These are phyloP conservation scores for Tolypocladium guangdongense DNA, from an alignment of 2,329 filamentous ascomycete genomes.

Conservation along the genomic window DNA sequence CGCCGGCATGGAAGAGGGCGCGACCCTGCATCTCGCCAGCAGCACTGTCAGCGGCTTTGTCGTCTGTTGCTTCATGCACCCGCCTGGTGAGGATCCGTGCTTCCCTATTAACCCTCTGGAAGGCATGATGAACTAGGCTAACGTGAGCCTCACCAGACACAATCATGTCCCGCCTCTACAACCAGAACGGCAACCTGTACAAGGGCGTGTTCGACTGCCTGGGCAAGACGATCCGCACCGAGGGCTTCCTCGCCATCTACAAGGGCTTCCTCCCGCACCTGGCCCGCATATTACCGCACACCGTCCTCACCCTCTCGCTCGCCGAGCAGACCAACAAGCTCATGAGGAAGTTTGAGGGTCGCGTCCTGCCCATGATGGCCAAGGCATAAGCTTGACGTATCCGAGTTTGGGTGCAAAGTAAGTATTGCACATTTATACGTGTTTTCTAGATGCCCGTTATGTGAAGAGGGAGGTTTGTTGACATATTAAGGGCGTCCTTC, in stretches of 20 bases:
- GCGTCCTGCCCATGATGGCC: constrained; percentile 33
- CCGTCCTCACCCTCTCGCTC: constrained; percentile 81
- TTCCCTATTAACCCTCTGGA: not conserved
- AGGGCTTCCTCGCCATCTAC: constrained; percentile 88
- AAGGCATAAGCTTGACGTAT: constrained; percentile 9
- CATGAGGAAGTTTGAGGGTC: constrained; percentile 64
- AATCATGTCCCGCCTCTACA: constrained; percentile 98
- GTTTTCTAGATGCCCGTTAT: not conserved
- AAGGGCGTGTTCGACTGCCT: constrained; percentile 86
- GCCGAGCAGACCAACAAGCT: constrained; percentile 97
- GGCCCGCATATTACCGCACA: constrained; percentile 88
- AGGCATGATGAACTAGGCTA: not conserved
- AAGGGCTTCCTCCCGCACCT: constrained; percentile 96
- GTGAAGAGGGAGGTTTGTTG: not conserved
- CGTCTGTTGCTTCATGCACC: constrained; percentile 96
- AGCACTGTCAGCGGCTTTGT: constrained; percentile 89
- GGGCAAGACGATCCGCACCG: constrained; percentile 79
- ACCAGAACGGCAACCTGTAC: constrained; percentile 97
- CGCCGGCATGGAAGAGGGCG: constrained; percentile 81
- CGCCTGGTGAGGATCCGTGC: constrained; percentile 56
- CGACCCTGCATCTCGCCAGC: constrained; percentile 76
- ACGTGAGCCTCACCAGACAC: constrained; percentile 48
- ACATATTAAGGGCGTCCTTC: not conserved
- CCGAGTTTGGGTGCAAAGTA: not conserved
- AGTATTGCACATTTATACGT: not conserved